A percentile compares a stretch with the other conserved stretches of the same genome.
These are phyloP conservation scores for Penicillium sp. DNA, from an alignment of 2,329 filamentous ascomycete species.

Conservation along the genomic window DNA sequence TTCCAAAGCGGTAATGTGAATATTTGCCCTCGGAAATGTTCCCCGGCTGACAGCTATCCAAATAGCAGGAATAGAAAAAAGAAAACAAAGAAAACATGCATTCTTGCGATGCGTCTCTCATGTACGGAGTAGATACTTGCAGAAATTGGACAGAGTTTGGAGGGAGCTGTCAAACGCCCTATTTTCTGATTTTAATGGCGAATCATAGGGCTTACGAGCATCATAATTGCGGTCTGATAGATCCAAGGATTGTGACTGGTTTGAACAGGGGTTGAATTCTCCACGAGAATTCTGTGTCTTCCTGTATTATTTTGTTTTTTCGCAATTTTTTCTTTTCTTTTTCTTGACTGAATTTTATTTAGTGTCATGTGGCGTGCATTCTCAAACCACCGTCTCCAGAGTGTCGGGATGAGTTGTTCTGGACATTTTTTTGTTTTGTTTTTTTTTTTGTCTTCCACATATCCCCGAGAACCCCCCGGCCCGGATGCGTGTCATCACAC, in stretches of 20 bases:
- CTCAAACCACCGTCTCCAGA: slow-evolving; percentile 20
- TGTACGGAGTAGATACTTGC: background rate
- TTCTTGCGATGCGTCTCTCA: slow-evolving; percentile 2
- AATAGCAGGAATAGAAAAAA: background rate
- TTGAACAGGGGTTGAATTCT: slow-evolving; percentile 1
- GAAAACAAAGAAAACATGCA: background rate
- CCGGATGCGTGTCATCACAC: slow-evolving; percentile 23
- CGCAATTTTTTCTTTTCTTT: background rate
- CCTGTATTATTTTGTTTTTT: background rate
- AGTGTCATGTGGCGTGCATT: slow-evolving; percentile 12
- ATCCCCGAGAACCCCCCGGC: slow-evolving; percentile 3
- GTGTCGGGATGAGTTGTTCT: slow-evolving; percentile 7
- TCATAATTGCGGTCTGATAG: slow-evolving; percentile 21
- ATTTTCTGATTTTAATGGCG: slow-evolving; percentile 1
- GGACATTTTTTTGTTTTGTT: background rate
- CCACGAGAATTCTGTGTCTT: background rate
- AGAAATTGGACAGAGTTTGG: slow-evolving; percentile 1
- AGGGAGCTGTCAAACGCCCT: slow-evolving; percentile 7
- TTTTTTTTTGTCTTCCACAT: background rate
- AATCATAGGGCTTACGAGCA: slow-evolving; percentile 11
- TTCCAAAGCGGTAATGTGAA: background rate
- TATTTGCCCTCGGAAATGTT: background rate
- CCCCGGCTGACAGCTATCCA: background rate
- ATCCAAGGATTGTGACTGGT: slow-evolving; percentile 20
- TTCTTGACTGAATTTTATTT: background rate